These are phyloP conservation scores for Pseudogymnoascus sp. DNA, from an alignment of 2,329 filamentous ascomycete species.

Conservation along the genomic window DNA sequence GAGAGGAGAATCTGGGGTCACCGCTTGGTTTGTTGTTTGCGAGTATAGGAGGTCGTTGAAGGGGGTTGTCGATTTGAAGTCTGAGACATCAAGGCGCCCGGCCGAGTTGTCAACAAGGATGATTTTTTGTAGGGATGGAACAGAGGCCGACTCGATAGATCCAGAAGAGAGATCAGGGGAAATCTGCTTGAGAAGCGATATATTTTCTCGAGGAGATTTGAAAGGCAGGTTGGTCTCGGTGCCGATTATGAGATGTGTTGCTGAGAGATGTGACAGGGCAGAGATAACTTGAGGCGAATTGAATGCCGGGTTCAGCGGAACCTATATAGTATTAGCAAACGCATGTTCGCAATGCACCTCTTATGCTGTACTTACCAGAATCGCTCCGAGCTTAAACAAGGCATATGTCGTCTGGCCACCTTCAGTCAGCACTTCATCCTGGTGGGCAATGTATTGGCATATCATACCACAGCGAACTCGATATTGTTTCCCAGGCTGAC, in stretches of 20 bases:
- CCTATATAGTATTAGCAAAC: constrained; percentile 33
- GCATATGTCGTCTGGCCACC: constrained; percentile 58
- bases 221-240: constrained; percentile 77
- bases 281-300: constrained; percentile 68
- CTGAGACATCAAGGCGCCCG: constrained; percentile 33
- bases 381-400: constrained; percentile 85
- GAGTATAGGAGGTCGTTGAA: constrained; percentile 26
- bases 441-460: not conserved
- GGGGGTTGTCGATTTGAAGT: constrained; percentile 32
- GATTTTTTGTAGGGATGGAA: constrained; percentile 63
- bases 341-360: not conserved
- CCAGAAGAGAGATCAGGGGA: constrained; percentile 34
- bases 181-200: constrained; percentile 46
- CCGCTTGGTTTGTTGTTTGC: constrained; percentile 29
- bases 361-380: constrained; percentile 48
- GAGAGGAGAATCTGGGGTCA: constrained; percentile 40
- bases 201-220: constrained; percentile 51
- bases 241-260: constrained; percentile 70
- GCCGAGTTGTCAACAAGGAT: constrained; percentile 72
- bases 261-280: constrained; percentile 66
- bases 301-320: constrained; percentile 90
- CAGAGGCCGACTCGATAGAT: constrained; percentile 36
- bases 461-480: constrained; percentile 65
- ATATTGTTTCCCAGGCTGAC: constrained; percentile 77
- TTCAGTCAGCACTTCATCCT: constrained; percentile 17